Percentiles rank a stretch among this genome's conserved stretches.
Conservation (phyloP, 176 grass and related monocot species). For the Oryza nivara region DNA sequence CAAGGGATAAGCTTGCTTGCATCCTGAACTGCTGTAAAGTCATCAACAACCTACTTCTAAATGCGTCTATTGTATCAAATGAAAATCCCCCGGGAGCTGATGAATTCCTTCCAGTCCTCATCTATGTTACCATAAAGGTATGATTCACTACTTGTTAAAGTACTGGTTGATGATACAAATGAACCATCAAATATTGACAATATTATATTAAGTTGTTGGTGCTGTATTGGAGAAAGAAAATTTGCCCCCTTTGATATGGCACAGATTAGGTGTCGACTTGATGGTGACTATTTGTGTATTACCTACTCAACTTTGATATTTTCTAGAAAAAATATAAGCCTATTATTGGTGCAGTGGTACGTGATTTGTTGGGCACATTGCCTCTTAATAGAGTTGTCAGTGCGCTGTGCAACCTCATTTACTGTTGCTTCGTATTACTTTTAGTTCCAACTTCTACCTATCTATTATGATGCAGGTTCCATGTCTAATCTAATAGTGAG, state of each 20-base stretch:
- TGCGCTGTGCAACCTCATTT: not conserved
- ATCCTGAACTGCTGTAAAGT: slow-evolving; percentile 98
- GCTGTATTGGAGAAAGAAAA: not conserved
- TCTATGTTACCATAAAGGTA: slow-evolving; percentile 99
- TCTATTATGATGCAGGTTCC: not conserved
- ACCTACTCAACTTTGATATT: not conserved
- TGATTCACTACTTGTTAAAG: not conserved
- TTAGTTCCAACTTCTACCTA: not conserved
- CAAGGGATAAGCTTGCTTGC: slow-evolving; percentile 92
- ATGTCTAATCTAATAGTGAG: not conserved
- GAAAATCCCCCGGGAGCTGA: slow-evolving; percentile 88
- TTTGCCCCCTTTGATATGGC: not conserved
- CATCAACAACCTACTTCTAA: slow-evolving; percentile 88
- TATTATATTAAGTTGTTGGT: not conserved
- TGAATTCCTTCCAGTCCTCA: slow-evolving; percentile 94
- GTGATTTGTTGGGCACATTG: not conserved
- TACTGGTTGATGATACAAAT: slow-evolving; percentile 22
- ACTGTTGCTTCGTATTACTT: not conserved
- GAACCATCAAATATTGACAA: slow-evolving; percentile 6
- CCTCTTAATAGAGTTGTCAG: not conserved
- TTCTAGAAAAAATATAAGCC: slow-evolving; percentile 14
- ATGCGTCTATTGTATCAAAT: slow-evolving; percentile 76
- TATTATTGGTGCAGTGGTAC: not conserved
- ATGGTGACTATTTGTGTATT: not conserved
- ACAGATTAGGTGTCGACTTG: not conserved